A percentile compares a stretch with the other conserved stretches of the same genome.
Evolutionary conservation across 257 asterid species (phyloP).

Genomic region (Solanum stenotomum): DNA sequence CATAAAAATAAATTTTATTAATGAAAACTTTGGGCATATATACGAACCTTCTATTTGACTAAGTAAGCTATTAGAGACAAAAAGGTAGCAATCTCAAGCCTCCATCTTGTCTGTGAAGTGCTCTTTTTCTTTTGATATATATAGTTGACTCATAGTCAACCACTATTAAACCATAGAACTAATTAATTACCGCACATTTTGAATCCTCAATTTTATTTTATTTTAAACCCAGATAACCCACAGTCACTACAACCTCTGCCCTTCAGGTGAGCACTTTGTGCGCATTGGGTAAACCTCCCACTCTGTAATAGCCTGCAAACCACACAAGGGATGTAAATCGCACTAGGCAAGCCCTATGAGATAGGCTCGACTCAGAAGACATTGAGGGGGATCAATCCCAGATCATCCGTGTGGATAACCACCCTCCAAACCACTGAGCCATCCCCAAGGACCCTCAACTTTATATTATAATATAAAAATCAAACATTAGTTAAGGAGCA

Average conservation of each 20-base stretch:
- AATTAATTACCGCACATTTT: not conserved
- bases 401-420: no score
- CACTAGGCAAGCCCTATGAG: no score
- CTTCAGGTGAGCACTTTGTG: no score
- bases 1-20: not conserved
- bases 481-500: not conserved
- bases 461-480: not conserved
- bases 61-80: not conserved
- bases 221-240: no score
- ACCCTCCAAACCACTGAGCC: no score
- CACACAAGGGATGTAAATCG: no score
- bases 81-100: not conserved
- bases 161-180: not conserved
- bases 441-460: not conserved
- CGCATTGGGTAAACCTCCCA: no score
- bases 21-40: not conserved
- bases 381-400: no score
- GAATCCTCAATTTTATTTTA: not conserved
- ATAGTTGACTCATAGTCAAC: conserved; percentile 1
- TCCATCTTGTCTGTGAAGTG: not conserved
- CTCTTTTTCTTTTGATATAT: not conserved
- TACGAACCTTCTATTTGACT: not conserved
- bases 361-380: no score
- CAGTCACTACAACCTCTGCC: accelerated
- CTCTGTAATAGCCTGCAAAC: no score